A percentile compares a stretch with the other conserved stretches of the same genome.
phyloP scores from a whole-genome alignment of 441 rosid genomes.

The Eruca vesicaria region DNA sequence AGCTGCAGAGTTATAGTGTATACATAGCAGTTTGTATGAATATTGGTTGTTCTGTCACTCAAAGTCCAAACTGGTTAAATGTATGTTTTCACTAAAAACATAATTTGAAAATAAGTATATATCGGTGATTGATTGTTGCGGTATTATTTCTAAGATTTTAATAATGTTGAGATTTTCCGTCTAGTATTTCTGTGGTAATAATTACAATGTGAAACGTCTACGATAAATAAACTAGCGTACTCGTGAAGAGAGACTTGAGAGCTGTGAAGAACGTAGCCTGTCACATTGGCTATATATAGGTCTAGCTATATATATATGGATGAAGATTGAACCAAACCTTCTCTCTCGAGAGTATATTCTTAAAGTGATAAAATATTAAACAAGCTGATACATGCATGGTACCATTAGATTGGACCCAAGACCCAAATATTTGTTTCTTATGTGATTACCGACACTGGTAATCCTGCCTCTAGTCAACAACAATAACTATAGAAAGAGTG shows the following conservation, averaged over 20 bases:
- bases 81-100: too few species aligned
- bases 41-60: too few species aligned
- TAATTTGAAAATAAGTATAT: too few species aligned
- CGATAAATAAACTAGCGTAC: not conserved
- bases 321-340: too few species aligned
- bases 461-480: not conserved
- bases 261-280: not conserved
- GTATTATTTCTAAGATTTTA: not conserved
- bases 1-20: too few species aligned
- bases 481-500: not conserved
- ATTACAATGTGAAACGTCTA: not conserved
- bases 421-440: not conserved
- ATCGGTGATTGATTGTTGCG: not conserved
- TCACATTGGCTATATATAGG: too few species aligned
- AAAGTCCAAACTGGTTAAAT: too few species aligned
- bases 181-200: too few species aligned
- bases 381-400: not conserved
- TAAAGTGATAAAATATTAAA: not conserved
- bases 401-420: not conserved
- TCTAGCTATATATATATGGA: too few species aligned
- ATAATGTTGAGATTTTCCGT: too few species aligned
- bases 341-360: not conserved
- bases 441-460: not conserved
- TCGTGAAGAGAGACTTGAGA: not conserved
- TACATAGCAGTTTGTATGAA: too few species aligned